phyloP scores from a whole-genome alignment of 2,329 filamentous ascomycete genomes.

The Ophiostoma montium region DNA sequence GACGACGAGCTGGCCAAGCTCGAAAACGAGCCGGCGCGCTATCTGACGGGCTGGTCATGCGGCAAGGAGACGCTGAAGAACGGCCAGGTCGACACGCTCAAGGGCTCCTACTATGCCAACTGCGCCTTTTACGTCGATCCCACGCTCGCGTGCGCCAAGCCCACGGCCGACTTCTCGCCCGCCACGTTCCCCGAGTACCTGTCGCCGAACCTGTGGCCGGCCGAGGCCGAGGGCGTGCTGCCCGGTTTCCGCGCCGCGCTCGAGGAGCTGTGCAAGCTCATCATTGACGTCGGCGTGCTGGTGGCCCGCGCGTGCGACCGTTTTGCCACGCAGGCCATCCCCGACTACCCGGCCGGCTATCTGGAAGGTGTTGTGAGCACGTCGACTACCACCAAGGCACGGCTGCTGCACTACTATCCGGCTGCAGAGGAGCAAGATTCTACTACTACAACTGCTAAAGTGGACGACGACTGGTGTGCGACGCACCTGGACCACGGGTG shows the following conservation, averaged over 20 bases:
- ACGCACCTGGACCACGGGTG: slow-evolving; percentile 86
- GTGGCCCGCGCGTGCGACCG: slow-evolving; percentile 84
- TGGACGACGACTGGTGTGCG: slow-evolving; percentile 82
- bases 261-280: slow-evolving; percentile 62
- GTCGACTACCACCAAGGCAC: slow-evolving; percentile 79
- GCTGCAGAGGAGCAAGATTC: slow-evolving; percentile 22
- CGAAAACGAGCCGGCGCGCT: slow-evolving; percentile 46
- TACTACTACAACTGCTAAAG: not conserved
- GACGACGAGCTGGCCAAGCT: slow-evolving; percentile 50
- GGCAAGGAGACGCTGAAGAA: slow-evolving; percentile 72
- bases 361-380: slow-evolving; percentile 75
- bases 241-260: slow-evolving; percentile 63
- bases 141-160: slow-evolving; percentile 44
- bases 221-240: slow-evolving; percentile 43
- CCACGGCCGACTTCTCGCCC: slow-evolving; percentile 41
- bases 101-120: slow-evolving; percentile 76
- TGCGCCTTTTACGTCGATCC: slow-evolving; percentile 63
- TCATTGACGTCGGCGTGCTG: slow-evolving; percentile 79
- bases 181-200: slow-evolving; percentile 76
- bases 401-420: slow-evolving; percentile 91
- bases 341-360: slow-evolving; percentile 62
- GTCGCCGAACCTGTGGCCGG: slow-evolving; percentile 79
- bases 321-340: slow-evolving; percentile 67
- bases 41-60: slow-evolving; percentile 62
- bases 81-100: slow-evolving; percentile 64